These are phyloP conservation scores for Parastagonospora nodorum DNA, from an alignment of 2,329 filamentous ascomycete genomes.

Conservation along the genomic window DNA sequence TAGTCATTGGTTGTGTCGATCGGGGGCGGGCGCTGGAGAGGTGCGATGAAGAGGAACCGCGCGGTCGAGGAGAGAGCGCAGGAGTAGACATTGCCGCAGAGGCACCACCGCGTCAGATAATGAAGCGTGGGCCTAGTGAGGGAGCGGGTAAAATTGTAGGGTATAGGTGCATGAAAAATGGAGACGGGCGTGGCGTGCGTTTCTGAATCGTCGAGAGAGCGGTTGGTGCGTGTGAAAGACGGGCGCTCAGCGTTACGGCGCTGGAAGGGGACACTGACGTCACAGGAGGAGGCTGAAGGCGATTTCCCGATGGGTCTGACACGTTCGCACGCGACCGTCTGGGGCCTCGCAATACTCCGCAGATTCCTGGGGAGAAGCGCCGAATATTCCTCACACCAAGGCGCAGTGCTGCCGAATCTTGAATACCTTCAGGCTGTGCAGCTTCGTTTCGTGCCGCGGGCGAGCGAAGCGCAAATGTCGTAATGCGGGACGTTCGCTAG, in stretches of 20 bases:
- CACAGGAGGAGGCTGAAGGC: not conserved
- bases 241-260: slow-evolving; percentile 1
- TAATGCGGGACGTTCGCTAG: slow-evolving; percentile 4
- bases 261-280: slow-evolving; percentile 1
- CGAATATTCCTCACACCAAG: not conserved
- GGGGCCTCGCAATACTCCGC: not conserved
- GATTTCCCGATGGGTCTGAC: slow-evolving; percentile 1
- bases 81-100: slow-evolving; percentile 40
- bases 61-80: slow-evolving; percentile 38
- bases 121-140: slow-evolving; percentile 19
- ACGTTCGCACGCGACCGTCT: not conserved
- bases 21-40: slow-evolving; percentile 30
- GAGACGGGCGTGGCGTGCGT: slow-evolving; percentile 13
- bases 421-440: slow-evolving; percentile 5
- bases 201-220: slow-evolving; percentile 6
- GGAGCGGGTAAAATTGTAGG: slow-evolving; percentile 14
- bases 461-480: slow-evolving; percentile 3
- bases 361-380: not conserved
- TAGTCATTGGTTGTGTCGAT: slow-evolving; percentile 35
- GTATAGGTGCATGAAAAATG: slow-evolving; percentile 31
- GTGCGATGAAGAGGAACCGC: slow-evolving; percentile 33
- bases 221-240: slow-evolving; percentile 3
- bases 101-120: slow-evolving; percentile 8
- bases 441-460: not conserved
- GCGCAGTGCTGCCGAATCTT: slow-evolving; percentile 1